Base-by-base conservation (phyloP, 2,329 filamentous ascomycete genomes). In the Aaosphaeria arxii region DNA sequence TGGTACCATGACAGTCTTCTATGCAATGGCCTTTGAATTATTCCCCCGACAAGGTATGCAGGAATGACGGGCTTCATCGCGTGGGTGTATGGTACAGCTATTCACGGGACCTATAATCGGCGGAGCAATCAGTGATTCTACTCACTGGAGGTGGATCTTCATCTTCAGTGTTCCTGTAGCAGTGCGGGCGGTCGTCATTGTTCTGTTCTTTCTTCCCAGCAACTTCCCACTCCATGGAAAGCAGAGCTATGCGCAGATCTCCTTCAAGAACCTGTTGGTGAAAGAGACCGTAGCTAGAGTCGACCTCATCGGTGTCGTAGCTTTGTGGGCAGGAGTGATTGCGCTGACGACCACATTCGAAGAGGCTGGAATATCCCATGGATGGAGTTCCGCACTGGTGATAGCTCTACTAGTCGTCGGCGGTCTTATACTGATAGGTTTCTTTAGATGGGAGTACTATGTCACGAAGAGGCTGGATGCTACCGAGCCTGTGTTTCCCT, bases 11-110 rank as follows among this genome's bases (percentile, higher is more conserved):
- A 53, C 61, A 6, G 43, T 68, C 5, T 50, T 55, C 28, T 57
- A 58, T 11, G 35, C 59, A 24, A 56, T 64, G 30, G 46, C 58
- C 6, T 59, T 59, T 30, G 65, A 68, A 30, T 55, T 67, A 11
- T 51, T 63, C 1, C 52, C 50, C 1, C 39, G 30, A 11, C n/a
- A 41, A 46, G 48, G 33, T 53, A 42, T n/a, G 42, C 50, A 1
- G 13, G 11, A 2, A 39, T 38, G 11, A 24, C 24, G 1, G 45
- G 40, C 17, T 39, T 45, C 31, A 7, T 50, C 6, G 30, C 28
- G 6, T 11, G 30, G 2, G 46, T 53, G 7, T 55, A 42, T 17
- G 43, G 43, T 1, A 47, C 70, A 4, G 66, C 65, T 11, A 46
- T 60, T 63, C 3, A 31, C 55, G 36, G 55, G 55, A 3, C 52